Conservation (phyloP, 1,139 yeast genomes). For the Geotrichum citri-aurantii region DNA sequence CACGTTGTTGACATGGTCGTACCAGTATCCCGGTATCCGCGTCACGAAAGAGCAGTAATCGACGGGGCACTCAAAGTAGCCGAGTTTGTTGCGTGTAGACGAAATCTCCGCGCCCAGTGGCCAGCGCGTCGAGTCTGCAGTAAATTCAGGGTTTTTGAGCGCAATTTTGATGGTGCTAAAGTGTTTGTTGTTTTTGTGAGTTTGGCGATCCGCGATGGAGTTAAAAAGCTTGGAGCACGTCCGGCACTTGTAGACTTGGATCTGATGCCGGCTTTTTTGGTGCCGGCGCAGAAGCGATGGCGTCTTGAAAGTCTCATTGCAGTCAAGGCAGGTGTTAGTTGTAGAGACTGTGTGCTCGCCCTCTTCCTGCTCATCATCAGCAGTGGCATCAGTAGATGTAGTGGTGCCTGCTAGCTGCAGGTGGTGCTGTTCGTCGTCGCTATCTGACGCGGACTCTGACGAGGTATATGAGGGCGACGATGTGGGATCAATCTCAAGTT, state of each 20-base stretch:
- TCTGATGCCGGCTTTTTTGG: conserved; percentile 24
- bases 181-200: conserved; percentile 31
- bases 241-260: conserved; percentile 27
- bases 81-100: conserved; percentile 24
- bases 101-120: conserved; percentile 20
- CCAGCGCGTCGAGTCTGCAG: conserved; percentile 19
- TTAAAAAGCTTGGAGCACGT: conserved; percentile 29
- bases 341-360: neutral
- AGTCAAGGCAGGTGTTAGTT: conserved; percentile 22
- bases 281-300: conserved; percentile 27
- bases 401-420: neutral
- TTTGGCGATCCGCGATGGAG: conserved; percentile 30
- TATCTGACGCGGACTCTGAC: neutral
- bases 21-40: conserved; percentile 30
- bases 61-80: conserved; percentile 27
- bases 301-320: conserved; percentile 22
- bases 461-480: conserved; percentile 2
- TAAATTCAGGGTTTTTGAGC: conserved; percentile 22
- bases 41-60: conserved; percentile 28
- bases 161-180: conserved; percentile 24
- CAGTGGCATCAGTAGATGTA: neutral
- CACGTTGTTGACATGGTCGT: conserved; percentile 28
- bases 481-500: neutral
- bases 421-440: neutral
- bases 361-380: neutral